Evolutionary conservation across 768 basidiomycete genomes (phyloP).

Genomic region (Lentinula guzmanii): DNA sequence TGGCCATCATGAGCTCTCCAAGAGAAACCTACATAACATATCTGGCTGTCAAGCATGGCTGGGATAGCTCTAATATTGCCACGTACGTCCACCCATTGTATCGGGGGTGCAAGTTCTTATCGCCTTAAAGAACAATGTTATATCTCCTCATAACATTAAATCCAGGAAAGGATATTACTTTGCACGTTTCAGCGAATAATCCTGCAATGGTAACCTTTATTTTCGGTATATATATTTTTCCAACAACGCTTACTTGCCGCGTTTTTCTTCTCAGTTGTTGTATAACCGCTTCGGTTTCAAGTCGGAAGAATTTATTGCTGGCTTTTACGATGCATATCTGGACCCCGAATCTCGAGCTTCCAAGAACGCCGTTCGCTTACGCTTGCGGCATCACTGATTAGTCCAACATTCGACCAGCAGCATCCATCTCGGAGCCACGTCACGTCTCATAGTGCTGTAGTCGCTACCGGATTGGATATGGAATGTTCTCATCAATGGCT

Average conservation of each 20-base stretch:
- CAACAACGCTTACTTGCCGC: not conserved
- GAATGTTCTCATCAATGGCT: not conserved
- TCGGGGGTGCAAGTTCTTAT: not conserved
- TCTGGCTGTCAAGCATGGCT: conserved; percentile 70
- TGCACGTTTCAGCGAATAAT: conserved; percentile 79
- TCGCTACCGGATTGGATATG: not conserved
- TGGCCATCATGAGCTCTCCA: conserved; percentile 72
- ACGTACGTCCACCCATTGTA: conserved; percentile 36
- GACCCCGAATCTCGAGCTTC: conserved; percentile 62
- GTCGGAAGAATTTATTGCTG: conserved; percentile 76
- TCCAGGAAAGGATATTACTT: conserved; percentile 69
- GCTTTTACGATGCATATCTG: conserved; percentile 80
- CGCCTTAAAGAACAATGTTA: conserved; percentile 56
- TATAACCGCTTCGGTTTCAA: conserved; percentile 89
- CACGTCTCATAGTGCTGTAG: not conserved
- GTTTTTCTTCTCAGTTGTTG: conserved; percentile 40
- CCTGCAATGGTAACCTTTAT: conserved; percentile 61
- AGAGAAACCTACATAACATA: conserved; percentile 82
- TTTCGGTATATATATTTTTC: not conserved
- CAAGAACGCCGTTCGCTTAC: conserved; percentile 75
- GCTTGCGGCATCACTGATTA: conserved; percentile 47
- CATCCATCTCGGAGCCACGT: not conserved
- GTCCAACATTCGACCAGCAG: not conserved
- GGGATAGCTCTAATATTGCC: conserved; percentile 77
- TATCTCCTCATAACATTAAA: conserved; percentile 70